Percentiles rank a stretch among this genome's conserved stretches.
Evolutionary conservation across 192 early-diverging fungal genomes (phyloP).

Genomic region (Backusella circina): DNA sequence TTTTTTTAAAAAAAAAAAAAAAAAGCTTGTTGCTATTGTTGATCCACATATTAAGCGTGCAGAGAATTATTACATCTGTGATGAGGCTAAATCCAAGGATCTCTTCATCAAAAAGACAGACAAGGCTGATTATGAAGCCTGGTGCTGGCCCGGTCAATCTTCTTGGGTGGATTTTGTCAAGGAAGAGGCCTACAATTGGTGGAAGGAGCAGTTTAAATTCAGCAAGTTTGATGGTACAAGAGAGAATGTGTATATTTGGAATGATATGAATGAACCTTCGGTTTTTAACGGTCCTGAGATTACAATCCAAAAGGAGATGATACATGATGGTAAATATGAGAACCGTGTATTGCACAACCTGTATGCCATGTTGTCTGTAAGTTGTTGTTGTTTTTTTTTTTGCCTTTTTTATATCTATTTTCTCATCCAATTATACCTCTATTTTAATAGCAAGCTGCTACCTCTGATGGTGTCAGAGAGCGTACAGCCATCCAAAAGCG

Average conservation of each 20-base stretch:
- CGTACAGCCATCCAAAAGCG: slow-evolving; percentile 57
- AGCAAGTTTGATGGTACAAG: slow-evolving; percentile 84
- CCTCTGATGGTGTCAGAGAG: slow-evolving; percentile 73
- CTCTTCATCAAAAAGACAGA: slow-evolving; percentile 79
- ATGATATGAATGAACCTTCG: slow-evolving; percentile 99
- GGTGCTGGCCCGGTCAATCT: slow-evolving; percentile 97
- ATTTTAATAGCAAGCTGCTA: slow-evolving; percentile 68
- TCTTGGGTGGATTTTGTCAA: slow-evolving; percentile 93
- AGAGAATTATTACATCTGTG: slow-evolving; percentile 66
- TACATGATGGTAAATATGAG: slow-evolving; percentile 82
- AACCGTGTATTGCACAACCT: slow-evolving; percentile 96
- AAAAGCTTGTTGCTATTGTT: slow-evolving; percentile 93
- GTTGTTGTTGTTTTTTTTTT: not conserved
- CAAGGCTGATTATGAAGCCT: slow-evolving; percentile 81
- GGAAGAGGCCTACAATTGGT: slow-evolving; percentile 74
- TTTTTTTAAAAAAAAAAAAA: slow-evolving; percentile 24
- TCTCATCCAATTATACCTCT: not conserved
- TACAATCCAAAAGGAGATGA: slow-evolving; percentile 90
- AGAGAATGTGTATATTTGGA: slow-evolving; percentile 85
- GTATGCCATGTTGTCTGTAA: slow-evolving; percentile 81
- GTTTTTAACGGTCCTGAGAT: slow-evolving; percentile 98
- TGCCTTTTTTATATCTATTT: not conserved
- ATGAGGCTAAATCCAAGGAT: slow-evolving; percentile 70
- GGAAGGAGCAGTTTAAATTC: slow-evolving; percentile 72
- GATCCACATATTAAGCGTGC: slow-evolving; percentile 97